Base-by-base conservation (phyloP, 2,329 filamentous ascomycete genomes). In the Aspergillus piperis region DNA sequence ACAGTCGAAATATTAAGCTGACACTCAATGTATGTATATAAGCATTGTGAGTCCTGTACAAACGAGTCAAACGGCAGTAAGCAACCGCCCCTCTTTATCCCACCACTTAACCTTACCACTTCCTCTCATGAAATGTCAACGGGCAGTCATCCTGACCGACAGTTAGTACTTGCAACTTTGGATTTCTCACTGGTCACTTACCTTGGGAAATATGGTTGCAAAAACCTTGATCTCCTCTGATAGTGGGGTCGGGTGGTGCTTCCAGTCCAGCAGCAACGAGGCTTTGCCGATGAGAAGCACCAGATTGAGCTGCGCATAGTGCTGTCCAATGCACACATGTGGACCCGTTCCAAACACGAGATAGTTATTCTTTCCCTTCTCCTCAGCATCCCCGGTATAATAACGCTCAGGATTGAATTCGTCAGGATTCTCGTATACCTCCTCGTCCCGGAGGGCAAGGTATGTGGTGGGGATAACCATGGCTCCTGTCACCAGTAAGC, bases 251-350 rank as follows among this genome's bases (percentile, higher is more conserved):
- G 82, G 74, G 67, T 82, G 75, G 66, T 84, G 82, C 49, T 66
- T 68, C 82, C 82, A 84, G 53, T 84, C 78, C 1, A 84, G 59
- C 58, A 83, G 80, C 57, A 84, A 41, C 5, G 78, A 69, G 0
- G 82, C 83, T 65, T 83, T 84, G 1, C 82, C 82, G 68, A 84
- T 82, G 80, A 84, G 83, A 2, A 70, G 78, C 0, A 80, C 78
- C 80, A 84, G 80, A 0, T 78, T 77, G 0, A 84, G 72, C 10
- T 80, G 82, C 13, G 84, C 81, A 60, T 84, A 84, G 54, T 72
- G 75, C 50, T 76, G 71, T 0, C 81, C 82, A 1, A 84, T 72
- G 60, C 82, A 84, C 23, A 83, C 79, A 62, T 84, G 82, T 0
- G 82, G 66, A 0, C 82, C 82, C 0, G 81, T 74, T 1, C 82